Evolutionary conservation across 352 stramenopile species (phyloP), one percentile per base, ranked within the genome.

Genomic region (Phytophthora kernoviae): DNA sequence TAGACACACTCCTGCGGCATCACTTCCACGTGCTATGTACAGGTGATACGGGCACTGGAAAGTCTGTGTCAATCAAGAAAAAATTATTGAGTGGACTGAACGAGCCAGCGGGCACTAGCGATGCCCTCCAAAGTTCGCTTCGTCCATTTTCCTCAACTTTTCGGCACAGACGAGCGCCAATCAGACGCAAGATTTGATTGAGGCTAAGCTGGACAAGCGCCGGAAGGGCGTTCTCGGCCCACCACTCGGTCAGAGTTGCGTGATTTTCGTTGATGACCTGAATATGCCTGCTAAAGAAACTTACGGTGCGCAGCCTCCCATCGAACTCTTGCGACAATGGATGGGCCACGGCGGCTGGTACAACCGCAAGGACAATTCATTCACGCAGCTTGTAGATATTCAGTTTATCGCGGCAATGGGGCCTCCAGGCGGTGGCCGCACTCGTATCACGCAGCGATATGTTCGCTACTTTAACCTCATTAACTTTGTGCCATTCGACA

Each of bases 261-360:
- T 98, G 27, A 89, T 98, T 26, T 98, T 98, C 58, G 91, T 98
- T 0, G 93, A 98, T 58, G 93, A 98, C 50, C 74, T 98, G 15
- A 98, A 98, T 63, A 98, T 98, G 93, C 93, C 93, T 0, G 90
- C 90, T 0, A 97, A 97, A 53, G 93, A 98, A 60, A 96, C 90
- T 39, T 98, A 98, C 53, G 93, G 93, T 7, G 93, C 92, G 3
- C 93, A 98, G 58, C 93, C 93, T 12, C 92, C 93, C 4, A 97
- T 98, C 27, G 93, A 98, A 62, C 70, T 98, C 11, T 61, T 98
- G 49, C 79, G 93, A 1, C 93, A 98, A 65, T 97, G 91, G 89
- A 98, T 98, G 88, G 93, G 96, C 17, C 91, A 98, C 55, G 88
- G 85, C 5, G 93, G 93, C 5, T 98, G 92, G 91, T 98, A 98